Evolutionary conservation across 2,329 filamentous ascomycete species (phyloP).

Genomic region (Aspergillus chevalieri): DNA sequence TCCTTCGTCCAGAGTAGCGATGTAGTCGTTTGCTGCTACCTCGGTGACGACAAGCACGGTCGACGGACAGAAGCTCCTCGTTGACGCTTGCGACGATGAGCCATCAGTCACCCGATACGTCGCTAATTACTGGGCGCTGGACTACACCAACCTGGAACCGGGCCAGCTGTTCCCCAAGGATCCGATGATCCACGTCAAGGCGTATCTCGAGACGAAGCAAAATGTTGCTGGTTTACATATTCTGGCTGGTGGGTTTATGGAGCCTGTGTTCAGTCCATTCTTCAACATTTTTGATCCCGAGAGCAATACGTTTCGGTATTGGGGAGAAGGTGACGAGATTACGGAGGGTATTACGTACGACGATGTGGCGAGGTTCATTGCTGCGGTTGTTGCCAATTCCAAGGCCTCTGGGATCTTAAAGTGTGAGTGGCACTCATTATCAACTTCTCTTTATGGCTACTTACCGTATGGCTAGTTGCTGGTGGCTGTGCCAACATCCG

Average conservation of each 20-base stretch:
- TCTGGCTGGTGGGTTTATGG: constrained; percentile 36
- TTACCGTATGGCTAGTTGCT: constrained; percentile 22
- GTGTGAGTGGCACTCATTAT: constrained; percentile 12
- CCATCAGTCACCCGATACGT: constrained; percentile 34
- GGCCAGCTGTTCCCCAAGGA: constrained; percentile 37
- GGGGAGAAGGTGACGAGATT: constrained; percentile 32
- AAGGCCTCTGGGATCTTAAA: constrained; percentile 13
- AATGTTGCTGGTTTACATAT: constrained; percentile 38
- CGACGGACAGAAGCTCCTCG: constrained; percentile 37
- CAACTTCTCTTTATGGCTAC: background rate
- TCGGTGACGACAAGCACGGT: constrained; percentile 35
- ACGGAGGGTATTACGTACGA: constrained; percentile 35
- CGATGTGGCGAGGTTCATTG: constrained; percentile 34
- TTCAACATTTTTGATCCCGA: constrained; percentile 19
- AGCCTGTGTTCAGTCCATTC: constrained; percentile 23
- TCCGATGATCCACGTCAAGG: constrained; percentile 35
- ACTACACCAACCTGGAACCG: constrained; percentile 34
- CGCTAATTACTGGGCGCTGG: constrained; percentile 38
- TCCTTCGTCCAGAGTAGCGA: constrained; percentile 26
- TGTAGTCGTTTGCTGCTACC: constrained; percentile 37
- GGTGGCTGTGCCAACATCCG: constrained; percentile 24
- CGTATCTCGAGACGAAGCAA: constrained; percentile 32
- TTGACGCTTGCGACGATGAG: constrained; percentile 34
- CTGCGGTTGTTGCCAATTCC: constrained; percentile 22
- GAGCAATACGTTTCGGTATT: constrained; percentile 24